Percentiles rank a stretch among this genome's conserved stretches.
These are phyloP conservation scores for Microbotryomycetes sp. DNA, from an alignment of 1,284 basidiomycete genomes.

Conservation along the genomic window DNA sequence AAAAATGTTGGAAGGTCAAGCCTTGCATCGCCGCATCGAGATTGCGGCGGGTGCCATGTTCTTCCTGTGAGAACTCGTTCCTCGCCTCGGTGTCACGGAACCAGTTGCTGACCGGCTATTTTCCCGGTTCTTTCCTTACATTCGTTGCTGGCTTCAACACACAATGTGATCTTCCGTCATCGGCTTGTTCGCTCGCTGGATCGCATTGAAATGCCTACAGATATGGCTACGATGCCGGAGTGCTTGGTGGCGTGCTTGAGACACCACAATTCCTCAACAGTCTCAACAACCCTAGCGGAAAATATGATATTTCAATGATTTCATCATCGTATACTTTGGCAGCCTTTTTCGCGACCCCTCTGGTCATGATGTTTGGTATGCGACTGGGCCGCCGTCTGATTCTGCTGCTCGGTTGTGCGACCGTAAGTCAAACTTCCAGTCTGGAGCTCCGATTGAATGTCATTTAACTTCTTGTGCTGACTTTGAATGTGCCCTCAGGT, in stretches of 20 bases:
- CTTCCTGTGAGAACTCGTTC: slow-evolving; percentile 9
- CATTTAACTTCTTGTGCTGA: no score
- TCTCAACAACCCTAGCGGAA: slow-evolving; percentile 7
- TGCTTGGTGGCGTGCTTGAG: slow-evolving; percentile 14
- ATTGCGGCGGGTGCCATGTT: slow-evolving; percentile 16
- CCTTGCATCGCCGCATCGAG: slow-evolving; percentile 10
- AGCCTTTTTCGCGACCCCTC: slow-evolving; percentile 16
- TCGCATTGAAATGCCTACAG: not conserved
- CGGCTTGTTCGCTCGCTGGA: not conserved
- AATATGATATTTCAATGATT: slow-evolving; percentile 19
- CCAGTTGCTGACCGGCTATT: no score
- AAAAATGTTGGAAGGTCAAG: slow-evolving; percentile 1
- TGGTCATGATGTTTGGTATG: slow-evolving; percentile 18
- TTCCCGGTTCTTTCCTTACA: no score
- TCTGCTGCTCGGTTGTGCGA: slow-evolving; percentile 7
- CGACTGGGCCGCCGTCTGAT: slow-evolving; percentile 8
- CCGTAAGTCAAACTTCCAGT: not conserved
- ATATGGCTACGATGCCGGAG: slow-evolving; percentile 19
- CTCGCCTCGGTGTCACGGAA: no score
- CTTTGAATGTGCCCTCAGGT: slow-evolving; percentile 8
- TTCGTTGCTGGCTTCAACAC: no score
- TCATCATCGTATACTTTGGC: slow-evolving; percentile 11
- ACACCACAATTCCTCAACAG: slow-evolving; percentile 11
- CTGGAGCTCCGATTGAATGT: not conserved
- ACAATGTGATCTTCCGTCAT: no score